Percentiles rank a stretch among this genome's conserved stretches.
Conservation (phyloP, 2,329 filamentous ascomycete genomes). For the Sporothrix globosa region DNA sequence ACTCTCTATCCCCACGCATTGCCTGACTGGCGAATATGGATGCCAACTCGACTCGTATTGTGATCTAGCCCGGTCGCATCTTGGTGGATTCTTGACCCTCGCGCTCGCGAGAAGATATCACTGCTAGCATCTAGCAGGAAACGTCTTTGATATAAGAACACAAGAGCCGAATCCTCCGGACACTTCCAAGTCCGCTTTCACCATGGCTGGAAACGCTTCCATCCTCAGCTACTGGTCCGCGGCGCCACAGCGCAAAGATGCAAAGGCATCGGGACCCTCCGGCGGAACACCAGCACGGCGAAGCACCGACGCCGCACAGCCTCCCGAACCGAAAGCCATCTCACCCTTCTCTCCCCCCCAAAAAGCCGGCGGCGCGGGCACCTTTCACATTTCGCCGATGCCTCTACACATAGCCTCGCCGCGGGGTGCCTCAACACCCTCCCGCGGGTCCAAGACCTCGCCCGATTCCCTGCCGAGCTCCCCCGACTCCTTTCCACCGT, state of each 20-base stretch:
- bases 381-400: conserved; percentile 2
- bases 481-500: conserved; percentile 30
- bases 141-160: not conserved
- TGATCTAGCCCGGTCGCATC: not conserved
- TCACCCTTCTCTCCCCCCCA: not conserved
- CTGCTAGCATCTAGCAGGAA: not conserved
- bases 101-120: not conserved
- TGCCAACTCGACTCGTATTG: not conserved
- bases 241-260: conserved; percentile 1
- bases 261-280: not conserved
- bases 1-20: not conserved
- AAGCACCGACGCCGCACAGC: not conserved
- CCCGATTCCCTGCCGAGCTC: conserved; percentile 23
- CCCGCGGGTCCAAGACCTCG: not conserved
- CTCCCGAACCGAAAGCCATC: not conserved
- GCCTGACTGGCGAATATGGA: not conserved
- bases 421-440: not conserved
- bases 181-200: not conserved
- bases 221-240: conserved; percentile 20
- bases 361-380: not conserved
- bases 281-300: not conserved
- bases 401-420: not conserved
- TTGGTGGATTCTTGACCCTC: not conserved
- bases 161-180: not conserved
- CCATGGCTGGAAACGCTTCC: conserved; percentile 10